Evolutionary conservation across 2,329 filamentous ascomycete genomes (phyloP), one percentile per base, ranked within the genome.

Genomic region (Neoarthrinium moseri): DNA sequence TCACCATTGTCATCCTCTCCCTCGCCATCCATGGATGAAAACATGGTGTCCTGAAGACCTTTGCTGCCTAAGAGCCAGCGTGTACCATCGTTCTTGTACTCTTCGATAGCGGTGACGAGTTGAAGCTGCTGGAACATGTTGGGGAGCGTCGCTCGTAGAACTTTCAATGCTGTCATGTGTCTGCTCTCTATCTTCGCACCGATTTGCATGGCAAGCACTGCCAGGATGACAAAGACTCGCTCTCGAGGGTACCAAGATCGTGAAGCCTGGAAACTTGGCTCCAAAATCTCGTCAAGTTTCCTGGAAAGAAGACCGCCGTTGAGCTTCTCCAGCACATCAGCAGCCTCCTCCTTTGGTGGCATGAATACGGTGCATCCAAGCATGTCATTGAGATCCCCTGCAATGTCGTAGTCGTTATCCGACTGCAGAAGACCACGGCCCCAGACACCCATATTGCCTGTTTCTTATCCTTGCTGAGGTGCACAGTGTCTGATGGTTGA

Each of bases 21-120:
- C n/a, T 29, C n/a, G n/a, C 26, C 26, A 29, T 7, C 26, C 26
- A n/a, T n/a, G n/a, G n/a, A n/a, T 12, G 23, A n/a, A 4, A 22
- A 15, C 23, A 29, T 20, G 8, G 24, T 41, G n/a, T 41, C 26
- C 5, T 41, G 38, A 17, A 17, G 15, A 13, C 15, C 23, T 24
- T 41, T 57, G 41, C 52, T 57, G 11, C 51, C 55, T 13, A 45
- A 11, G 8, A 47, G 20, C 55, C 57, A 59, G 3, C 34, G 47
- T 4, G 50, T 56, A 6, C 57, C 56, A 20, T 58, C 45, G 36
- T 57, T 56, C 39, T 52, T 53, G 48, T 58, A 58, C 39, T 51
- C 49, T 20, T 51, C 43, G 4, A 57, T 39, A 6, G 53, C 54
- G 11, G 54, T 51, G 6, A 52, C 8, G 2, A 58, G 47, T 30